A percentile compares a stretch with the other conserved stretches of the same genome.
These are phyloP conservation scores for Tagetes patula DNA, from an alignment of 129 eudicot species.

Conservation along the genomic window DNA sequence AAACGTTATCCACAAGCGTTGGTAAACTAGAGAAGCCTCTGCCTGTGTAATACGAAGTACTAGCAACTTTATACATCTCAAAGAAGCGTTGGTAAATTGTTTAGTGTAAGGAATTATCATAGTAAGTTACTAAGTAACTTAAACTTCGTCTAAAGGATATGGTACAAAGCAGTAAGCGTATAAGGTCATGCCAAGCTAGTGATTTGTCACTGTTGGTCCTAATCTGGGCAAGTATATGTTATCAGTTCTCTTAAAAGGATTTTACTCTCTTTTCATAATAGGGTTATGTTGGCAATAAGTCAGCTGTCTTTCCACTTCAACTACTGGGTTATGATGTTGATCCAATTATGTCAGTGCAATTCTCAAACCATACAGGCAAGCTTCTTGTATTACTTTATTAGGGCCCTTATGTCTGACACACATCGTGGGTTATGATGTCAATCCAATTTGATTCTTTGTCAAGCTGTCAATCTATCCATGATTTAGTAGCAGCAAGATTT, in stretches of 20 bases:
- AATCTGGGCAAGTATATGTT: slow-evolving; percentile 2
- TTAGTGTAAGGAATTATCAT: slow-evolving; percentile 7
- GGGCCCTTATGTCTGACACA: slow-evolving; percentile 1
- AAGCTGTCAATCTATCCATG: background rate
- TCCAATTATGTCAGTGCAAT: slow-evolving; percentile 94
- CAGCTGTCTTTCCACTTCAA: slow-evolving; percentile 97
- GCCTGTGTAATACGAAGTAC: too few species aligned
- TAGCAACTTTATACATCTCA: too few species aligned
- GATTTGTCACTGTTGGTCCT: slow-evolving; percentile 7
- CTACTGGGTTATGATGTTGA: slow-evolving; percentile 94
- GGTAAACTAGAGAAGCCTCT: too few species aligned
- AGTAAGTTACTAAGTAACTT: background rate
- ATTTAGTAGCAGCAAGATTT: slow-evolving; percentile 19
- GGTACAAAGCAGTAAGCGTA: background rate
- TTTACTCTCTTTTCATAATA: slow-evolving; percentile 22
- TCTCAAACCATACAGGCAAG: slow-evolving; percentile 99
- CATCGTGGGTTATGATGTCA: slow-evolving; percentile 23
- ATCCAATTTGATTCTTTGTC: slow-evolving; percentile 4
- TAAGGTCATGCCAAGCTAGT: slow-evolving; percentile 5
- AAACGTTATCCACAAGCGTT: background rate
- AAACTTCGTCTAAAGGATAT: background rate
- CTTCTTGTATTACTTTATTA: slow-evolving; percentile 18
- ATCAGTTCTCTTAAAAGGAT: background rate
- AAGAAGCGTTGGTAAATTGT: background rate
- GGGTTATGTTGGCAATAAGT: slow-evolving; percentile 98